phyloP scores from a whole-genome alignment of 2,329 filamentous ascomycete genomes.

The Colletotrichum viniferum region DNA sequence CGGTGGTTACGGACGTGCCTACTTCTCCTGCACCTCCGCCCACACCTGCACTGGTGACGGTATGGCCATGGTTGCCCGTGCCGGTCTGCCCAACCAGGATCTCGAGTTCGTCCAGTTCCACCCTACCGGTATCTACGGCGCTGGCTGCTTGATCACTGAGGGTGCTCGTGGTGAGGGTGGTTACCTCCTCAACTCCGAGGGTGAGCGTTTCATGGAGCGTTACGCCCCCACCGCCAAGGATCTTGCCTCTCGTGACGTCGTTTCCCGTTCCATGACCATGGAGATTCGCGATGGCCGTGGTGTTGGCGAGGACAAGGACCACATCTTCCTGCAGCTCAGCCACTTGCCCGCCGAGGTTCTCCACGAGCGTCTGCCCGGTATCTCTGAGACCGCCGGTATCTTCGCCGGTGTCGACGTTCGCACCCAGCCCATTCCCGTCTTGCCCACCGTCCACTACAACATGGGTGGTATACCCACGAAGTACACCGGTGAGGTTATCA shows the following conservation, averaged over 20 bases:
- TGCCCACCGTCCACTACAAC: slow-evolving; percentile 99
- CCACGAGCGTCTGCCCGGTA: slow-evolving; percentile 95
- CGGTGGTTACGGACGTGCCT: slow-evolving; percentile 95
- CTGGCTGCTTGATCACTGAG: slow-evolving; percentile 96
- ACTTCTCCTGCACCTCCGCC: slow-evolving; percentile 97
- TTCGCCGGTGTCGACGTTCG: slow-evolving; percentile 96
- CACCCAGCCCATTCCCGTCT: slow-evolving; percentile 95
- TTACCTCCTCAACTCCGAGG: slow-evolving; percentile 96
- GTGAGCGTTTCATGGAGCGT: slow-evolving; percentile 99
- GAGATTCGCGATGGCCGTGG: slow-evolving; percentile 97
- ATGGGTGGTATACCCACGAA: slow-evolving; percentile 99
- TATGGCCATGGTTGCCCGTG: slow-evolving; percentile 99
- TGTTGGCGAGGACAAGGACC: slow-evolving; percentile 96
- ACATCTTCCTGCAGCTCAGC: slow-evolving; percentile 97
- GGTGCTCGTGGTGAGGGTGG: slow-evolving; percentile 97
- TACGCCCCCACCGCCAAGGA: slow-evolving; percentile 98
- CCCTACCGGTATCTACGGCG: slow-evolving; percentile 98
- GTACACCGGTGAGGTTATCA: slow-evolving; percentile 96
- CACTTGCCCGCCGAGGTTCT: slow-evolving; percentile 92
- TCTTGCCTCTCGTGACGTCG: slow-evolving; percentile 93
- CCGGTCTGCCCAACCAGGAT: slow-evolving; percentile 98
- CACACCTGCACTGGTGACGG: slow-evolving; percentile 99
- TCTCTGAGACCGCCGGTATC: slow-evolving; percentile 97
- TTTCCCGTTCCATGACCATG: slow-evolving; percentile 97
- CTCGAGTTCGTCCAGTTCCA: slow-evolving; percentile 99